Evolutionary conservation across 352 stramenopile genomes (phyloP).

Genomic region (Globisporangium sylvaticum): DNA sequence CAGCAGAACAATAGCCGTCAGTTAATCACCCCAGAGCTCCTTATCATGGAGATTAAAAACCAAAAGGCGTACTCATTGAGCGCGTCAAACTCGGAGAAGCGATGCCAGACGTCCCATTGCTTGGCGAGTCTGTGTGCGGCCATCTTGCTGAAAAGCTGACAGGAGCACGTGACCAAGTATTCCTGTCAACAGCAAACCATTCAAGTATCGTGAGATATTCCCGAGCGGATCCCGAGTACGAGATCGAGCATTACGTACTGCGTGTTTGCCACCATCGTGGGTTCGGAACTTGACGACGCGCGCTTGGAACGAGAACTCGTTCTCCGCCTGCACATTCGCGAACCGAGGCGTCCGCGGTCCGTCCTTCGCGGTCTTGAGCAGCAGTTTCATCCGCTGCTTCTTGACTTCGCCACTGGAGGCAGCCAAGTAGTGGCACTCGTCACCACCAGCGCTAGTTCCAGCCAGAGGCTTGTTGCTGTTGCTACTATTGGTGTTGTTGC

Average conservation of each 20-base stretch:
- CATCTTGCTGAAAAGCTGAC: conserved; percentile 49
- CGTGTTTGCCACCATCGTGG: conserved; percentile 42
- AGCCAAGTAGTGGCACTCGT: conserved; percentile 38
- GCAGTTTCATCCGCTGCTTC: conserved; percentile 48
- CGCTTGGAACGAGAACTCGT: conserved; percentile 42
- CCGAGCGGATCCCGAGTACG: too few species aligned
- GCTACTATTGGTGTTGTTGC: conserved; percentile 30
- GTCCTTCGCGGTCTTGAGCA: conserved; percentile 40
- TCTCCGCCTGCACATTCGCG: conserved; percentile 21
- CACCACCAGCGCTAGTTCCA: neutral
- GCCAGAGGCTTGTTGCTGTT: conserved; percentile 13
- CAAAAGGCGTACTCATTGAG: conserved; percentile 34
- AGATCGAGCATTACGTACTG: conserved; percentile 21
- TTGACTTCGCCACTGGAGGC: conserved; percentile 37
- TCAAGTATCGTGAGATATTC: too few species aligned
- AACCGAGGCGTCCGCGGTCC: conserved; percentile 44
- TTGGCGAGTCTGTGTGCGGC: conserved; percentile 42
- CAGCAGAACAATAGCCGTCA: neutral
- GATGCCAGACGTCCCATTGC: conserved; percentile 61
- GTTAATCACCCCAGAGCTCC: neutral
- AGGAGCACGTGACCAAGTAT: conserved; percentile 62
- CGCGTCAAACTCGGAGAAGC: conserved; percentile 61
- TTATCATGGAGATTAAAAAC: neutral
- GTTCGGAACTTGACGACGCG: conserved; percentile 36
- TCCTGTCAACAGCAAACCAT: conserved; percentile 28